Evolutionary conservation across 805 yeast species (phyloP).

Genomic region (Lachancea lanzarotensis): DNA sequence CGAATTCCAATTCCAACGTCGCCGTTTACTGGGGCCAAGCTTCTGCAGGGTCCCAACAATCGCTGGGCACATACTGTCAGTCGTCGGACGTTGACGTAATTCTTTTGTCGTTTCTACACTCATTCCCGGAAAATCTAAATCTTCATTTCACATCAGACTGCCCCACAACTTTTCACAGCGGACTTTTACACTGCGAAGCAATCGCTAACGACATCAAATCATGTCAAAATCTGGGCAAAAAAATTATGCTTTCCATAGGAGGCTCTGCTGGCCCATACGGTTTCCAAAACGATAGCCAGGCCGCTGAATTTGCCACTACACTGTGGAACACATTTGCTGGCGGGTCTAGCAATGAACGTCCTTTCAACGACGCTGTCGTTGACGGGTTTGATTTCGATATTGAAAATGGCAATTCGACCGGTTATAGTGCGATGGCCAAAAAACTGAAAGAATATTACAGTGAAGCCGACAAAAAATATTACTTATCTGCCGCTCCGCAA

Average conservation of each 20-base stretch:
- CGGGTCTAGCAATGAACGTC: constrained; percentile 50
- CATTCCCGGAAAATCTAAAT: constrained; percentile 46
- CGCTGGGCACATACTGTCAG: constrained; percentile 52
- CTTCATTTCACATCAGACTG: constrained; percentile 57
- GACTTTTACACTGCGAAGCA: constrained; percentile 42
- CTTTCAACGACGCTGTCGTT: constrained; percentile 66
- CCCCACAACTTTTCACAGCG: constrained; percentile 34
- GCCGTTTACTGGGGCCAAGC: constrained; percentile 90
- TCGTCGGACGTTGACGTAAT: constrained; percentile 64
- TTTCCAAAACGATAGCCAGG: constrained; percentile 75
- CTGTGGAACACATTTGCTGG: constrained; percentile 60
- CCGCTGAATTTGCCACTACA: constrained; percentile 51
- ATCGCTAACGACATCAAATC: constrained; percentile 62
- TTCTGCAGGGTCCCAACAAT: constrained; percentile 52
- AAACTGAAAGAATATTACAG: constrained; percentile 47
- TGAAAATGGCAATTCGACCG: constrained; percentile 56
- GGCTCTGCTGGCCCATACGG: constrained; percentile 83
- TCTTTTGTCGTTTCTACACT: constrained; percentile 60
- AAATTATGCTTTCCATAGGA: constrained; percentile 65
- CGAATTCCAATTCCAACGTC: constrained; percentile 46
- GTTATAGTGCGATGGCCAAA: constrained; percentile 57
- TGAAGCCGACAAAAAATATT: constrained; percentile 52
- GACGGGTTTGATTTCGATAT: constrained; percentile 95
- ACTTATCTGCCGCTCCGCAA: constrained; percentile 87
- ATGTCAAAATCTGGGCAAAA: constrained; percentile 74